phyloP scores from a whole-genome alignment of 352 stramenopile species.

The Phytophthora fragariae region DNA sequence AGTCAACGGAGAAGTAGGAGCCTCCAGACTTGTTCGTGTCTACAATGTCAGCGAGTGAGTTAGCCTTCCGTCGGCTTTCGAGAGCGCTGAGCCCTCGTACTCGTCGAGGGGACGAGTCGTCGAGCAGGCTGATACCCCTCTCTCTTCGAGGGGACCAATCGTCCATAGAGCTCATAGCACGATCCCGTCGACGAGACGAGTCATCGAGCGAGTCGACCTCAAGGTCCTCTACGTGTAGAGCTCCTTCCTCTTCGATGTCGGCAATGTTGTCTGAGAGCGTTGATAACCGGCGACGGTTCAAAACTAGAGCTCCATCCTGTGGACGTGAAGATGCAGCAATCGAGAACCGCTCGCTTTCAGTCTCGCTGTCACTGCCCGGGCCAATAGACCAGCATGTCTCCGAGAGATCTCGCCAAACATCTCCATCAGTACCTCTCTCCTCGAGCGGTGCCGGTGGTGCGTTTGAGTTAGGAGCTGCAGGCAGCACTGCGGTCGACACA shows the following conservation, averaged over 20 bases:
- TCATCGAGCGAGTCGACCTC: constrained; percentile 27
- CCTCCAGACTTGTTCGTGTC: constrained; percentile 26
- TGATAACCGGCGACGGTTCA: constrained; percentile 18
- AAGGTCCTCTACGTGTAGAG: neutral
- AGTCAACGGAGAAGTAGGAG: constrained; percentile 39
- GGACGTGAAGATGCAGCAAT: neutral
- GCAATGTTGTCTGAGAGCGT: constrained; percentile 26
- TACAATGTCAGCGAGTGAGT: constrained; percentile 5
- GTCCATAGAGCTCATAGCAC: constrained; percentile 9
- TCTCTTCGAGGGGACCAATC: constrained; percentile 20
- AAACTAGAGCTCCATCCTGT: neutral
- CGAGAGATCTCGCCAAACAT: constrained; percentile 33
- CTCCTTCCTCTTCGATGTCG: constrained; percentile 19
- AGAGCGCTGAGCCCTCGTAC: constrained; percentile 36
- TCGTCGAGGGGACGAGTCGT: constrained; percentile 31
- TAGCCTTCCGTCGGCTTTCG: constrained; percentile 18
- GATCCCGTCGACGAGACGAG: constrained; percentile 28
- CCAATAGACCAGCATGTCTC: constrained; percentile 52
- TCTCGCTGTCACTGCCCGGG: constrained; percentile 38
- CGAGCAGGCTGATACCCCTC: constrained; percentile 23
- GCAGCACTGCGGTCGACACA: constrained; percentile 1
- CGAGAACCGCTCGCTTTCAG: constrained; percentile 24
- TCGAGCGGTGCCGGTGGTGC: neutral
- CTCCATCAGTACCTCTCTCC: constrained; percentile 3
- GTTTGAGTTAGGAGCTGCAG: neutral